Evolutionary conservation across 2,329 filamentous ascomycete genomes (phyloP), one percentile per base, ranked within the genome.

Genomic region (Colletotrichum costaricense): DNA sequence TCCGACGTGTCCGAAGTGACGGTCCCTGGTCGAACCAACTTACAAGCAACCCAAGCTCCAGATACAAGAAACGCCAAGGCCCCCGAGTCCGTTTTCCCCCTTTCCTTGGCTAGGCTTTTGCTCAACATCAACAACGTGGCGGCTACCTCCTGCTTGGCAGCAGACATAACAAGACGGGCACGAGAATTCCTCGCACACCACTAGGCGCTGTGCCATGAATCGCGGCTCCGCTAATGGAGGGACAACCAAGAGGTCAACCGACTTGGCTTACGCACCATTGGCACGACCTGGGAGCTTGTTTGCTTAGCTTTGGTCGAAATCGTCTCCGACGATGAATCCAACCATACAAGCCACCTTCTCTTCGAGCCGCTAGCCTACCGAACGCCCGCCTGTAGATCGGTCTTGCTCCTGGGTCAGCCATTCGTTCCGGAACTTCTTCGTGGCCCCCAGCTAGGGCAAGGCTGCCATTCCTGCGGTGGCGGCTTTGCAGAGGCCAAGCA

Each of bases 41-140:
- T 49, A 22, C 22, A 52, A 65, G 56, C 24, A 35, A 46, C 26
- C 33, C 46, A 73, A 73, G 62, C 67, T 66, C 12, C 56, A 52
- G 52, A 52, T 63, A 66, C 60, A 73, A 73, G 67, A 66, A 66
- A 73, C n/a, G 71, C 71, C 67, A 73, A 73, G 71, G 24, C 56
- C 55, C 55, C 60, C 60, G 33, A 22, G 8, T 46, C 62, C 67
- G 42, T 52, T 56, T 57, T 62, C 55, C 7, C 14, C 16, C 42
- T 52, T 62, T 62, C 11, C 71, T 57, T 65, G 55, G 67, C 28
- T 28, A n/a, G 24, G 28, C 22, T 28, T 56, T 46, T 22, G 16
- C 24, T 52, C 33, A 9, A 62, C 12, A 26, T 71, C 56, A 28
- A 56, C 58, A 60, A 38, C 56, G 35, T 52, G 8, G 30, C 28